A percentile compares a stretch with the other conserved stretches of the same genome.
Evolutionary conservation across 1,139 yeast genomes (phyloP).

Genomic region (Zygosaccharomyces sapae): DNA sequence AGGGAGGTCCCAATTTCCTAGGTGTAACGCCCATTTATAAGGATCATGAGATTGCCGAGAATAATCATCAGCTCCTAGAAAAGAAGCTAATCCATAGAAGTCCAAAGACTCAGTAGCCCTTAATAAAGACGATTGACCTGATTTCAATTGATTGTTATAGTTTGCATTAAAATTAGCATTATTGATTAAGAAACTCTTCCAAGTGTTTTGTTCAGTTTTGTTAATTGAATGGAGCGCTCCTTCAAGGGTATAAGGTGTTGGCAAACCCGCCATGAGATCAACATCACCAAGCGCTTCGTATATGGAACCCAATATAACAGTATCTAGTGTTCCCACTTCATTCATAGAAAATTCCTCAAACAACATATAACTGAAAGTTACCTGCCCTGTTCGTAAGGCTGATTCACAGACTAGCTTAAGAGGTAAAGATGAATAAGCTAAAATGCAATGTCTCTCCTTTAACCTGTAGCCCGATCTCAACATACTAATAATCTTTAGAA

Average conservation of each 20-base stretch:
- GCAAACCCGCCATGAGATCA: slow-evolving; percentile 62
- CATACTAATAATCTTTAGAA: slow-evolving; percentile 42
- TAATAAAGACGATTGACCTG: slow-evolving; percentile 31
- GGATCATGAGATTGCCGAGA: slow-evolving; percentile 8
- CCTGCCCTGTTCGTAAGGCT: slow-evolving; percentile 40
- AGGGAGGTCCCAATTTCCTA: slow-evolving; percentile 33
- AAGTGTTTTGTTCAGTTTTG: slow-evolving; percentile 37
- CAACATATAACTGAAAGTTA: slow-evolving; percentile 49
- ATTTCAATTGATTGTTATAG: slow-evolving; percentile 49
- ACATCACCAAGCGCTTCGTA: slow-evolving; percentile 50
- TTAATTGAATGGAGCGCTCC: slow-evolving; percentile 47
- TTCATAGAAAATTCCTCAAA: slow-evolving; percentile 47
- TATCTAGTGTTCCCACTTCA: slow-evolving; percentile 11
- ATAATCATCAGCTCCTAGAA: slow-evolving; percentile 13
- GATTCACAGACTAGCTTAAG: slow-evolving; percentile 35
- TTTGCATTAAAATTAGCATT: slow-evolving; percentile 58
- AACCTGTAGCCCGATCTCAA: slow-evolving; percentile 46
- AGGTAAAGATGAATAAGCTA: slow-evolving; percentile 40
- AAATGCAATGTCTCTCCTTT: slow-evolving; percentile 37
- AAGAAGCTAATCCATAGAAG: slow-evolving; percentile 28
- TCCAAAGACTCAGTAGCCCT: slow-evolving; percentile 24
- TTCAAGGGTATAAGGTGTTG: slow-evolving; percentile 50
- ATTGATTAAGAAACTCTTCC: slow-evolving; percentile 48
- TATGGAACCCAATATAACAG: slow-evolving; percentile 37
- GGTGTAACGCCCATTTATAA: slow-evolving; percentile 29